These are phyloP conservation scores for Populus ilicifolia DNA, from an alignment of 345 rosid species.

Conservation along the genomic window DNA sequence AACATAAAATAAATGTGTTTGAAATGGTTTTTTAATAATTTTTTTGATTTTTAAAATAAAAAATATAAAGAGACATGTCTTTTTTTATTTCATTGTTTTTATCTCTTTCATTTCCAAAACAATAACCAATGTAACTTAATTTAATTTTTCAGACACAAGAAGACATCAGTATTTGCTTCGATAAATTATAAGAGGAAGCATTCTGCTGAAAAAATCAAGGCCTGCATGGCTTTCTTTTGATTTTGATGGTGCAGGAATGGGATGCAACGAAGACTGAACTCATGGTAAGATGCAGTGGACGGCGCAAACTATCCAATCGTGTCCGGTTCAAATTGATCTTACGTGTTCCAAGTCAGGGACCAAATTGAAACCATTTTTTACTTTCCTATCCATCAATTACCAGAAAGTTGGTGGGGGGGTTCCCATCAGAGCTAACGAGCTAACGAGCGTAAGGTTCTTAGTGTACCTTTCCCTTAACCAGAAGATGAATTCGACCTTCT, in stretches of 20 bases:
- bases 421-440: conserved; percentile 15
- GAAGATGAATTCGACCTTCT: conserved; percentile 22
- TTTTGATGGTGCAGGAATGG: conserved; percentile 17
- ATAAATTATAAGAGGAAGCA: background rate
- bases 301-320: conserved; percentile 24
- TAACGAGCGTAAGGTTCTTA: conserved; percentile 3
- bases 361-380: conserved; percentile 20
- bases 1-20: too few species aligned
- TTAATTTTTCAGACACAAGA: background rate
- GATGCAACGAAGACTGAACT: conserved; percentile 20
- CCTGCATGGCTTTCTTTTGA: background rate
- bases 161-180: background rate
- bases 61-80: too few species aligned
- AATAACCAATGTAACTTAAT: too few species aligned
- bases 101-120: too few species aligned
- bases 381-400: conserved; percentile 12
- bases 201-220: background rate
- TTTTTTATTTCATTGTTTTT: too few species aligned
- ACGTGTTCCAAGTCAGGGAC: conserved; percentile 18
- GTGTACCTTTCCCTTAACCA: conserved; percentile 14
- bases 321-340: conserved; percentile 20
- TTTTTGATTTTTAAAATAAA: too few species aligned
- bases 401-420: conserved; percentile 23
- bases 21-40: too few species aligned
- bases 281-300: conserved; percentile 27